Base-by-base conservation (phyloP, 2,329 filamentous ascomycete genomes). In the Cercospora sojina region DNA sequence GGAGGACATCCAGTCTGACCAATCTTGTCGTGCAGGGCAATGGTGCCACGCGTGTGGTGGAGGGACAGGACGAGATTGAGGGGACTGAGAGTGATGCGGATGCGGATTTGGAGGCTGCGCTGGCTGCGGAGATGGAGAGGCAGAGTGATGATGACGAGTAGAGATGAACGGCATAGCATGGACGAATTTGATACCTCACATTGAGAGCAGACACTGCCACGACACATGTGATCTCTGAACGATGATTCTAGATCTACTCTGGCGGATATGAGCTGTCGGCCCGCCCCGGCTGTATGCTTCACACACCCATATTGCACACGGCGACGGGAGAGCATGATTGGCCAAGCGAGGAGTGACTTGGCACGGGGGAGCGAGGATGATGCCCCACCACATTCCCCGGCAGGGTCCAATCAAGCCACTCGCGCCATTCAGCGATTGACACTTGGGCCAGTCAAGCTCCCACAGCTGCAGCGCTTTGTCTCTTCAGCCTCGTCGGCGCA, bases 81-180 rank as follows among this genome's bases (percentile, higher is more conserved):
- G 72, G 9, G 69, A 72, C 18, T 18, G 79, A 75, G 2, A 79
- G 78, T 25, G 79, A 75, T 31, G 84, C 73, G 29, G 79, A 75
- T 31, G 84, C 73, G 29, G 85, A 88, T 71, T 77, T 89, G 59
- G 88, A 89, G 76, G 85, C 86, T n/a, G 80, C 80, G 64, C 69
- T 83, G 66, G 80, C 80, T 67, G 81, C 79, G 3, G 83, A 81
- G 68, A 75, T 83, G 72, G 78, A 71, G 57, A 70, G 71, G 59
- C 66, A 74, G 59, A 72, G 66, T 13, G 72, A 79, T 23, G 79
- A 79, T 16, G 79, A 79, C 59, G 77, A 66, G 25, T 59, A 64
- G 38, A 41, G n/a, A 32, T 27, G 23, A 27, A 60, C 3, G 9
- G 23, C 23, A 35, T 16, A 20, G 35, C 12, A n/a, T n/a, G 3